Evolutionary conservation across 306 rosid genomes (phyloP), one percentile per base, ranked within the genome.

Genomic region (Vigna unguiculata): DNA sequence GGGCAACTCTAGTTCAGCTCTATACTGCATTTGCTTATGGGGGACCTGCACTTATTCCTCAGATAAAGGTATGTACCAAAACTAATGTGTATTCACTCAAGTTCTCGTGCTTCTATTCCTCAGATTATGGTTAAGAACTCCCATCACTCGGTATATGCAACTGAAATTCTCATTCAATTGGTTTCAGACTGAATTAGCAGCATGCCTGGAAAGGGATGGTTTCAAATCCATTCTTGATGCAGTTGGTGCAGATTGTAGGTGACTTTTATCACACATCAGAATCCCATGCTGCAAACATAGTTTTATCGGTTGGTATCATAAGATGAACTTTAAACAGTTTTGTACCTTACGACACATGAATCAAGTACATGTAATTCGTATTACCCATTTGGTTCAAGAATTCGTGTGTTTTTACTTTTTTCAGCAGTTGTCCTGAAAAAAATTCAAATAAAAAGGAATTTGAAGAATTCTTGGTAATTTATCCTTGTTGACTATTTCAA

Each of bases 21-120:
- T 95, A 95, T 73, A 92, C 98, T 2, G 93, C 91, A 20, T 95
- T 95, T 75, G 97, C 97, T 36, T 95, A 88, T 28, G 98, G 93
- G 9, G 98, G 98, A 13, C 98, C 98, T 71, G 98, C 97, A 41
- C 96, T 95, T 46, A 87, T 95, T 78, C 98, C 97, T 78, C 96
- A 85, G 78, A 92, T 95, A 74, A 95, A 95, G 98, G 97, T 95
- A 89, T 46, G 21, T 34, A 22, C 72, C 72, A 67, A 43, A 22
- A 40, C 10, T 40, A 40, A 40, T 40, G 13, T 2, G 13, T 40
- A 40, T 46, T 43, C 53, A 7, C 72, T 53, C 45, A 21, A 22
- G 22, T 77, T 67, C 57, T 80, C 78, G 49, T 24, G 51, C 74
- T 21, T 25, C 32, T 8, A 52, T 53, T 53, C 59, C 59, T 20